Evolutionary conservation across 2,329 filamentous ascomycete species (phyloP).

Genomic region (Fusarium decemcellulare): DNA sequence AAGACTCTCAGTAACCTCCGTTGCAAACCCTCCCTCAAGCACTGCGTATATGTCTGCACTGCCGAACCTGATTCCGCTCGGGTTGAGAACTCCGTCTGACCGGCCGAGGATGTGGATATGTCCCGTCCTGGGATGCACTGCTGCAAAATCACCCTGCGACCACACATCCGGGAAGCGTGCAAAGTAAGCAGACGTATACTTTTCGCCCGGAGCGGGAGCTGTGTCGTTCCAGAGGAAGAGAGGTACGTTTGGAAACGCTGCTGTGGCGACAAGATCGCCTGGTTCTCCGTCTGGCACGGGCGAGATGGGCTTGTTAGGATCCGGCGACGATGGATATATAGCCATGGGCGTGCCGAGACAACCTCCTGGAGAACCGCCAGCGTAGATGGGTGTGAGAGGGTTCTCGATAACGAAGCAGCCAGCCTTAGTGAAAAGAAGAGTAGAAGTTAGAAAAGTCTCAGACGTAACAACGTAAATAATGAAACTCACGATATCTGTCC

Average conservation of each 20-base stretch:
- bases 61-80: conserved; percentile 83
- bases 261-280: conserved; percentile 81
- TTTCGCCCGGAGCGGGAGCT: conserved; percentile 62
- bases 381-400: conserved; percentile 76
- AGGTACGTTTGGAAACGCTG: conserved; percentile 83
- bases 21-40: conserved; percentile 75
- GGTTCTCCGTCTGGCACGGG: conserved; percentile 71
- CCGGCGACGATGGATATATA: conserved; percentile 68
- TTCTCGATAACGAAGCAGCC: conserved; percentile 76
- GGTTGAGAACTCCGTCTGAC: conserved; percentile 85
- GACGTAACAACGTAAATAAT: background rate
- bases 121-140: conserved; percentile 76
- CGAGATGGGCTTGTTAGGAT: conserved; percentile 61
- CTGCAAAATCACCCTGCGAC: conserved; percentile 88
- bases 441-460: background rate
- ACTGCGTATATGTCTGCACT: conserved; percentile 86
- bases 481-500: conserved; percentile 78
- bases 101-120: conserved; percentile 77
- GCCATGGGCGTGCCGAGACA: conserved; percentile 65
- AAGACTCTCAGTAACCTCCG: conserved; percentile 77
- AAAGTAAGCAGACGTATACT: conserved; percentile 74
- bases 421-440: conserved; percentile 53
- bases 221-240: conserved; percentile 74
- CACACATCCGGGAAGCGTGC: conserved; percentile 77
- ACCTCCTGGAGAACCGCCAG: conserved; percentile 67